Conservation (phyloP, 2,329 filamentous ascomycete species). For the Colletotrichum australisinense region DNA sequence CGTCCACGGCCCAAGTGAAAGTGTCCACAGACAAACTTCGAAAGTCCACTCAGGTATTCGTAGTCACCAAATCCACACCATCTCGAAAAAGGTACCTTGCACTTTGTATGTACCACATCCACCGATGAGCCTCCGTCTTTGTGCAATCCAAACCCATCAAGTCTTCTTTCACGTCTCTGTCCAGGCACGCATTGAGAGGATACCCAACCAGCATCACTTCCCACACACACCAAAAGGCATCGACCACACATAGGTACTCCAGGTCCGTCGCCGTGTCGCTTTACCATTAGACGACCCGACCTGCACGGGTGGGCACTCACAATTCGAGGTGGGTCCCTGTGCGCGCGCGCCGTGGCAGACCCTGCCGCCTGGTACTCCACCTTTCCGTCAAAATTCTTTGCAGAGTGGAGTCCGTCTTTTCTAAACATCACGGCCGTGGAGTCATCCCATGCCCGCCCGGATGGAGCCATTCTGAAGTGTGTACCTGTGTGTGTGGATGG, state of each 20-base stretch:
- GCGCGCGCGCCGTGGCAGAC: conserved; percentile 9
- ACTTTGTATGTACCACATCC: neutral
- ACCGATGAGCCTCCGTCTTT: neutral
- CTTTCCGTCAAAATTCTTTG: conserved; percentile 35
- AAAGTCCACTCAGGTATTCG: neutral
- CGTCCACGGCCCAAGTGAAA: neutral
- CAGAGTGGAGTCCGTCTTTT: conserved; percentile 24
- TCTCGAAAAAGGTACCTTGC: neutral
- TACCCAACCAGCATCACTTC: neutral
- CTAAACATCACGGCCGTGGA: conserved; percentile 26
- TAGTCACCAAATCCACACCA: neutral
- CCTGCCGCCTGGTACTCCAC: conserved; percentile 26
- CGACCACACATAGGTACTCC: neutral
- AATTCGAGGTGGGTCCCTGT: neutral
- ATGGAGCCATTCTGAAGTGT: conserved; percentile 18
- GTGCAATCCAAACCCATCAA: neutral
- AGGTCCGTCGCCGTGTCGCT: neutral
- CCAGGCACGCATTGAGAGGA: neutral
- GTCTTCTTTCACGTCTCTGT: neutral
- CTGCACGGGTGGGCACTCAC: neutral
- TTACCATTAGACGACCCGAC: neutral
- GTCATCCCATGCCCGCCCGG: conserved; percentile 19
- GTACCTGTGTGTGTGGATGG: conserved; percentile 9
- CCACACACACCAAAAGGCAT: neutral
- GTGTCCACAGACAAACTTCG: neutral